These are phyloP conservation scores for Thielaviopsis euricoi DNA, from an alignment of 2,329 filamentous ascomycete genomes.

Conservation along the genomic window DNA sequence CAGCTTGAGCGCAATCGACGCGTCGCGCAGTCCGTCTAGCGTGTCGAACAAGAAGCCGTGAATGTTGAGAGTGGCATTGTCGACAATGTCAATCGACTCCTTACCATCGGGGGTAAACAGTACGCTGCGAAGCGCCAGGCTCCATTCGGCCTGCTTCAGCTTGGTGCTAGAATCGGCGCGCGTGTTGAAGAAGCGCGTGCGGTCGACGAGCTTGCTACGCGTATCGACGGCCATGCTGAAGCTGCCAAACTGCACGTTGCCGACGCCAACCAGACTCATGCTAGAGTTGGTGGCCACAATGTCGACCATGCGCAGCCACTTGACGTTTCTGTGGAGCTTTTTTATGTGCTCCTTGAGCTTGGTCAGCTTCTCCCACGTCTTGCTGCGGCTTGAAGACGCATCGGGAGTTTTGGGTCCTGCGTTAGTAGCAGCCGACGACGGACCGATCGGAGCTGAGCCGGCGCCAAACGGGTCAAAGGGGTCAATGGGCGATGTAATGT, in stretches of 20 bases:
- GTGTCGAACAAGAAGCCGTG: conserved; percentile 81
- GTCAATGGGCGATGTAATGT: conserved; percentile 13
- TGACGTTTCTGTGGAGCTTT: conserved; percentile 66
- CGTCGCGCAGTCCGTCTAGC: conserved; percentile 74
- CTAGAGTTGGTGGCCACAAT: conserved; percentile 69
- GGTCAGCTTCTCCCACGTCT: conserved; percentile 68
- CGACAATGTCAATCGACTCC: conserved; percentile 75
- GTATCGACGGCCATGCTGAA: conserved; percentile 83
- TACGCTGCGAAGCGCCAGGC: conserved; percentile 68
- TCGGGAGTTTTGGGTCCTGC: conserved; percentile 14
- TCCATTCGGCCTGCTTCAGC: conserved; percentile 76
- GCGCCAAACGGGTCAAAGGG: conserved; percentile 4
- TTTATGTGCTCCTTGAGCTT: conserved; percentile 74
- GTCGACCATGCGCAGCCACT: conserved; percentile 81
- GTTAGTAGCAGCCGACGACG: conserved; percentile 11
- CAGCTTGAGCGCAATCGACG: conserved; percentile 77
- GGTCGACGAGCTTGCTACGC: conserved; percentile 75
- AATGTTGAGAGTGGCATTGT: conserved; percentile 75
- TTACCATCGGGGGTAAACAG: conserved; percentile 73
- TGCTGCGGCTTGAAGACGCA: conserved; percentile 33
- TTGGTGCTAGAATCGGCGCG: conserved; percentile 36
- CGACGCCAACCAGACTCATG: conserved; percentile 62
- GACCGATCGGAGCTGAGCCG: neutral
- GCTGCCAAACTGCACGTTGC: conserved; percentile 68
- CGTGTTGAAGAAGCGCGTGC: conserved; percentile 65